Base-by-base conservation (phyloP, 1,284 basidiomycete genomes). In the Nidula niveotomentosa region DNA sequence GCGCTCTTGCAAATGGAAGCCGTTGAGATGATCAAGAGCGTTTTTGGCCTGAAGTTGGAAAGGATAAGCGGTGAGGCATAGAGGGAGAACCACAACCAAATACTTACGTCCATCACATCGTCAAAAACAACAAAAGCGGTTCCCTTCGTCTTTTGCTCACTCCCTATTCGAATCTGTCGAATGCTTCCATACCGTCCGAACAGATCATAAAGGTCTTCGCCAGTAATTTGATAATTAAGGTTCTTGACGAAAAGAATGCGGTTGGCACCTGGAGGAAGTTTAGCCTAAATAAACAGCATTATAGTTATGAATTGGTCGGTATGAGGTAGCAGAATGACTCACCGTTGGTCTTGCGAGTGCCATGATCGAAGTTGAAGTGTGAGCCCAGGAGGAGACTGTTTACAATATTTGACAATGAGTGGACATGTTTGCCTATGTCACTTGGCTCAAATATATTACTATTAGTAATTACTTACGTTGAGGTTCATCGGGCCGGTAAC, bases 131-230 rank as follows among this genome's bases (percentile, higher is more conserved):
- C 91, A 67, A 96, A 99, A 0, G 96, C 97, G 9, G 96, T 98
- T 17, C 96, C 96, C 66, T 92, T 93, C 33, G 94, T 93, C 76
- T 98, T 98, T 55, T 83, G 78, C 65, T 96, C 93, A 62, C 88
- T 95, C 48, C 96, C 96, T 61, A 98, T 85, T 53, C 96, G 86
- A 62, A 99, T 90, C 73, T 99, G 96, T 45, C 96, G 88, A 66
- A 99, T 94, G 61, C 93, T 93, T 45, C 96, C 96, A 76, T 99
- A 99, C 59, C 94, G 91, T 53, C 96, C 96, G 68, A 99, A 99
- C 56, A 99, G 81, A 74, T 99, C 96, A 73, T 98, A 98, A 60
- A 98, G 75, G 71, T 98, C 96, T 56, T 94, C 88, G 48, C 94
- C 96, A 45, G 87, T 91, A 63, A 96, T 98, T 71, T 90, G 90